phyloP scores from a whole-genome alignment of 345 rosid species.

The Camelina neglecta region DNA sequence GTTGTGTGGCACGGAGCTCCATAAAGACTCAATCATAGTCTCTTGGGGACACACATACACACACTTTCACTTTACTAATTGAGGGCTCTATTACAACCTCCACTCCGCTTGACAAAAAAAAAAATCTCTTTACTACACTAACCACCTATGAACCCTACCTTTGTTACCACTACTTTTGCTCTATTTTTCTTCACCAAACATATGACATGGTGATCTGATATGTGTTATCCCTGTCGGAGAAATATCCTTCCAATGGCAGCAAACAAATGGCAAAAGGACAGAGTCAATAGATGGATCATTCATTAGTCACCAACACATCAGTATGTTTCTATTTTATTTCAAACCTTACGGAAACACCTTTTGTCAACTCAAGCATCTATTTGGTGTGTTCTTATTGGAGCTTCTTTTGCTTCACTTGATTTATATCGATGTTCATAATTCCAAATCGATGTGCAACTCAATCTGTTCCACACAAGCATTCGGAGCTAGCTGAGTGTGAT shows the following conservation, averaged over 20 bases:
- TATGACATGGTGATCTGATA: conserved; percentile 20
- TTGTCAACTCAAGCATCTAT: conserved; percentile 18
- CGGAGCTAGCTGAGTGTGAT: conserved; percentile 36
- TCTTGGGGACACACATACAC: conserved; percentile 26
- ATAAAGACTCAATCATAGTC: conserved; percentile 52
- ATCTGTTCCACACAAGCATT: background rate
- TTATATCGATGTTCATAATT: conserved; percentile 3
- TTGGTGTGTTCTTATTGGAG: conserved; percentile 29
- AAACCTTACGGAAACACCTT: background rate
- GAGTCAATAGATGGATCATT: background rate
- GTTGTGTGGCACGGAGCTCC: conserved; percentile 55
- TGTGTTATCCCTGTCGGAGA: conserved; percentile 21
- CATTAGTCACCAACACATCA: conserved; percentile 15
- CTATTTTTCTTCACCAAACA: conserved; percentile 20
- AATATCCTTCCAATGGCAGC: conserved; percentile 23
- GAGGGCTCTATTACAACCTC: conserved; percentile 12
- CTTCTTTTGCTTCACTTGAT: conserved; percentile 7
- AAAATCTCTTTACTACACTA: conserved; percentile 18
- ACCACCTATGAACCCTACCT: conserved; percentile 39
- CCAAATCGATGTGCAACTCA: background rate
- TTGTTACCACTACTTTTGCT: conserved; percentile 35
- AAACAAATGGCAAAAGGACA: conserved; percentile 37
- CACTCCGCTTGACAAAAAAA: background rate
- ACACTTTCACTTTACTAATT: conserved; percentile 34
- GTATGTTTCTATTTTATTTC: background rate